phyloP scores from a whole-genome alignment of 2,329 filamentous ascomycete species.

The Xylaria sp. region DNA sequence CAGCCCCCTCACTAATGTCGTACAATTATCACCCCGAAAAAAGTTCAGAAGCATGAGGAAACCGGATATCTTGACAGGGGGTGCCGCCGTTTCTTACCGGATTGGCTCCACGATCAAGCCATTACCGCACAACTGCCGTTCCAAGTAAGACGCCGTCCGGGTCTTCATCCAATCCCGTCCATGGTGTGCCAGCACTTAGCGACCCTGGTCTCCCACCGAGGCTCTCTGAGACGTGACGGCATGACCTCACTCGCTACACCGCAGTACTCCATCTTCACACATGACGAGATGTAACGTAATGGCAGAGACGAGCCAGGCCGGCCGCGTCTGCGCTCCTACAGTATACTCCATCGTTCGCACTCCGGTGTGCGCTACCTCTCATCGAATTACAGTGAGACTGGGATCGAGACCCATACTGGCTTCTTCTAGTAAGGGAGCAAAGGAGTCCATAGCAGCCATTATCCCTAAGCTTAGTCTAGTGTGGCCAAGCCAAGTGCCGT shows the following conservation, averaged over 20 bases:
- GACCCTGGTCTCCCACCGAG: conserved; percentile 27
- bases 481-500: not conserved
- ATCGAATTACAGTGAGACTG: conserved; percentile 9
- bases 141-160: conserved; percentile 25
- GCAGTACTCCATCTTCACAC: conserved; percentile 13
- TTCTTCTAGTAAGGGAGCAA: not conserved
- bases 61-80: conserved; percentile 25
- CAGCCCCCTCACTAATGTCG: not conserved
- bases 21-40: conserved; percentile 1
- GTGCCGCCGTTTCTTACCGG: conserved; percentile 8
- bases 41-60: conserved; percentile 16
- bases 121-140: conserved; percentile 35
- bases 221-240: conserved; percentile 22
- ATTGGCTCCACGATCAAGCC: conserved; percentile 28
- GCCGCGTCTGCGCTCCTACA: not conserved
- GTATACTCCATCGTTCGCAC: conserved; percentile 7
- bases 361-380: not conserved
- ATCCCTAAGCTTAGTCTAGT: conserved; percentile 4
- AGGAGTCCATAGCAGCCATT: conserved; percentile 13
- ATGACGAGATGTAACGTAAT: conserved; percentile 32
- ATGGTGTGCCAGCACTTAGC: conserved; percentile 14
- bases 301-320: not conserved
- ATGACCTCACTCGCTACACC: conserved; percentile 26
- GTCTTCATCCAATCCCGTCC: conserved; percentile 23
- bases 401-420: not conserved